Conservation (phyloP, 306 rosid species). For the Canavalia gladiata region DNA sequence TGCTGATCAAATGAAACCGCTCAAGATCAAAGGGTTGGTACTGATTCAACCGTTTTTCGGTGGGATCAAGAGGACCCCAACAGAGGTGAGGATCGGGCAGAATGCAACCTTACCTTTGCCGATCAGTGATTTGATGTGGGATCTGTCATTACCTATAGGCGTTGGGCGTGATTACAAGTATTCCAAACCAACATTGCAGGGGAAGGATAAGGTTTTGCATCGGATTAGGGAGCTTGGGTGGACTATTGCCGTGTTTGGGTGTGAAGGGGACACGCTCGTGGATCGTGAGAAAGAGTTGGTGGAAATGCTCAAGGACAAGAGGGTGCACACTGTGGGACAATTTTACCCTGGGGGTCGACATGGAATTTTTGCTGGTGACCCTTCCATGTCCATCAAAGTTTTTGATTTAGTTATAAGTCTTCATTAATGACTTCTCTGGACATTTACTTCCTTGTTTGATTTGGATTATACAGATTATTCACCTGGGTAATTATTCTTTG, state of each 20-base stretch:
- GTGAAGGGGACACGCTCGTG: slow-evolving; percentile 58
- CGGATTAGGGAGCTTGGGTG: slow-evolving; percentile 50
- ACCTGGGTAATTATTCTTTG: neutral
- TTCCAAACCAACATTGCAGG: slow-evolving; percentile 57
- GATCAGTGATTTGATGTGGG: slow-evolving; percentile 57
- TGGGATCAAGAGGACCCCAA: slow-evolving; percentile 55
- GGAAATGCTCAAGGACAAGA: slow-evolving; percentile 46
- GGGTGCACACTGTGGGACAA: slow-evolving; percentile 47
- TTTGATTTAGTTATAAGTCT: slow-evolving; percentile 19
- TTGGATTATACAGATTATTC: neutral
- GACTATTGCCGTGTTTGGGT: slow-evolving; percentile 55
- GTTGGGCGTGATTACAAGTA: slow-evolving; percentile 63
- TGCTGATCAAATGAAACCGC: slow-evolving; percentile 44
- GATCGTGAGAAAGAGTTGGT: slow-evolving; percentile 55
- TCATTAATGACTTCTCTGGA: neutral
- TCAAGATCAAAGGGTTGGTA: slow-evolving; percentile 58
- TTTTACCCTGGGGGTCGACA: slow-evolving; percentile 57
- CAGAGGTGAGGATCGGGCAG: slow-evolving; percentile 54
- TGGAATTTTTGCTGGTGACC: slow-evolving; percentile 48
- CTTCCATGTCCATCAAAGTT: slow-evolving; percentile 43
- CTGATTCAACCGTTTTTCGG: slow-evolving; percentile 65
- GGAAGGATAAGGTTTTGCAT: slow-evolving; percentile 39
- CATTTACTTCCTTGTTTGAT: neutral
- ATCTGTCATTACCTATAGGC: slow-evolving; percentile 57
- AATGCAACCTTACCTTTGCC: slow-evolving; percentile 35